Evolutionary conservation across 2,329 filamentous ascomycete species (phyloP), one percentile per base, ranked within the genome.

Genomic region (Amylocarpus encephaloides): DNA sequence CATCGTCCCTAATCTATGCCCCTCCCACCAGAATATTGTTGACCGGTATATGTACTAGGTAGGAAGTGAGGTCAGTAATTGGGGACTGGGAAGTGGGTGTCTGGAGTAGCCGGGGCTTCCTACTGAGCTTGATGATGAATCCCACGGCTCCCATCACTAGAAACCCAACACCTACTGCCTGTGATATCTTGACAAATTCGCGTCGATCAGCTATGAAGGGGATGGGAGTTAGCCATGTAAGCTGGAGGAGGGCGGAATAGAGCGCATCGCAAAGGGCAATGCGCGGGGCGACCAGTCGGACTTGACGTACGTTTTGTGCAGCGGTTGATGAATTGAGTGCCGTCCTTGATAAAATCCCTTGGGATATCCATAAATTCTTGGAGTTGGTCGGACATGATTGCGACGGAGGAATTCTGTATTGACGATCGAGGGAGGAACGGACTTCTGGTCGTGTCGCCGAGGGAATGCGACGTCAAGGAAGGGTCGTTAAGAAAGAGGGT

Each of bases 291-390:
- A 26, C 5, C 5, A 35, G n/a, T 5, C 26, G 16, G 40, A n/a
- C 22, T 15, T 19, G 12, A 22, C 32, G 30, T 65, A 72, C 70
- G 70, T 61, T 72, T 72, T 46, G 69, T 71, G 65, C 70, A 72
- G 56, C 67, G 62, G 54, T 68, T 69, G 49, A 72, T 62, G 61
- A 72, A 72, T 50, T 68, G 65, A 22, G 66, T 67, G 47, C 70
- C 70, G 29, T 72, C 70, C 49, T 62, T 66, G 44, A 75, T 58
- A 60, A 76, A 76, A 55, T 75, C 72, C 55, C 67, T 67, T 26
- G 73, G 73, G 63, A 76, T 73, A 51, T 80, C 78, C 59, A 77
- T 70, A 58, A 81, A 67, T 59, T 80, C 76, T 66, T 79, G 76
- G 57, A 80, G 65, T 68, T 80, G 76, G 60, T 80, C 77, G 57